Percentiles rank a stretch among this genome's conserved stretches.
Conservation (phyloP, 2,329 filamentous ascomycete genomes). For the Ophiostoma quercus region DNA sequence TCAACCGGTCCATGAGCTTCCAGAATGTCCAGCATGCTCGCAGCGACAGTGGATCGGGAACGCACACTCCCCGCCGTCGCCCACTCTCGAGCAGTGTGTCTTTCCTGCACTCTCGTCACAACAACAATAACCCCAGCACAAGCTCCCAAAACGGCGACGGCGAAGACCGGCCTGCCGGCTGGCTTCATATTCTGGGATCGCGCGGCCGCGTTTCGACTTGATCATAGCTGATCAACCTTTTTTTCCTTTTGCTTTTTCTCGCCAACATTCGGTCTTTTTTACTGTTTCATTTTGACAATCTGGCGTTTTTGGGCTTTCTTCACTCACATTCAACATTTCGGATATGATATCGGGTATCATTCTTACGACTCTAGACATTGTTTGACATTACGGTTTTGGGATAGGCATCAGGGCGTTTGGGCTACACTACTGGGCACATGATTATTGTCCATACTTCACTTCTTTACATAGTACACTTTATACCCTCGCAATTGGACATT, state of each 20-base stretch:
- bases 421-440: background rate
- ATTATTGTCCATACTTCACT: background rate
- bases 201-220: slow-evolving; percentile 33
- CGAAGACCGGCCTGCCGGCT: slow-evolving; percentile 32
- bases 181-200: slow-evolving; percentile 37
- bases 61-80: slow-evolving; percentile 24
- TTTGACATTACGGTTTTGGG: background rate
- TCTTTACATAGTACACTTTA: slow-evolving; percentile 14
- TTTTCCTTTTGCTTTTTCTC: background rate
- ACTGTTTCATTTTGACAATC: background rate
- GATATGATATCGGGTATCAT: background rate
- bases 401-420: slow-evolving; percentile 2
- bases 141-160: slow-evolving; percentile 28
- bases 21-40: slow-evolving; percentile 15
- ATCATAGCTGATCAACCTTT: background rate
- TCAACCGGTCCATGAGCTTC: slow-evolving; percentile 14
- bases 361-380: slow-evolving; percentile 10
- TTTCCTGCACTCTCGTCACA: slow-evolving; percentile 27
- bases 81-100: slow-evolving; percentile 30
- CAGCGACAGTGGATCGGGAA: background rate
- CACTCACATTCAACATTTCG: background rate
- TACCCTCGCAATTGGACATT: slow-evolving; percentile 8
- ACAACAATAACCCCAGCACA: slow-evolving; percentile 24
- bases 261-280: background rate
- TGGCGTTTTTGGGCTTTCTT: background rate